These are phyloP conservation scores for Zelopaecilomyces penicillatus DNA, from an alignment of 2,329 filamentous ascomycete species.

Conservation along the genomic window DNA sequence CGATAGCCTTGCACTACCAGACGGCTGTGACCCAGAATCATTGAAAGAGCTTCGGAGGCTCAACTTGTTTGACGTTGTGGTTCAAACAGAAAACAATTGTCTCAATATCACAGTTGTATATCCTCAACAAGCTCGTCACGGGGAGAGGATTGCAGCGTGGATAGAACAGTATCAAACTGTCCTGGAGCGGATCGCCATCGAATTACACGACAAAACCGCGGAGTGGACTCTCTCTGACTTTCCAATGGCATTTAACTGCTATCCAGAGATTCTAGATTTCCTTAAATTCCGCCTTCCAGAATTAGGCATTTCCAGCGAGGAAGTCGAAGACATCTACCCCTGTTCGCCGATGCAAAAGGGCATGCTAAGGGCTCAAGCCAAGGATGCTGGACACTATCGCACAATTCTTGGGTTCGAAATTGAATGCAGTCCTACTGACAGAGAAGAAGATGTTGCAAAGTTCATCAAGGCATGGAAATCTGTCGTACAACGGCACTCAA, in stretches of 20 bases:
- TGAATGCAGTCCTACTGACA: not conserved
- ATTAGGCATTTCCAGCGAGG: not conserved
- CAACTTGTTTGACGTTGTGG: no score
- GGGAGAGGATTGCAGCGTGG: not conserved
- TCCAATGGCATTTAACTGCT: conserved; percentile 12
- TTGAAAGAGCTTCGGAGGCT: not conserved
- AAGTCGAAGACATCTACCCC: conserved; percentile 4
- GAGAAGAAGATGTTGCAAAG: not conserved
- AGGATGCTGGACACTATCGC: not conserved
- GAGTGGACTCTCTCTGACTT: conserved; percentile 19
- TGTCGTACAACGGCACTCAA: conserved; percentile 3
- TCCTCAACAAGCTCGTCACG: not conserved
- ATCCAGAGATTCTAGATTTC: conserved; percentile 6
- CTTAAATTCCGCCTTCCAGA: not conserved
- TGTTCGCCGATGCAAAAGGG: conserved; percentile 11
- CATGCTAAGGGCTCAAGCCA: not conserved
- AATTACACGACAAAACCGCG: not conserved
- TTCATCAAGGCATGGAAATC: conserved; percentile 4
- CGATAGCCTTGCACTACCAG: not conserved
- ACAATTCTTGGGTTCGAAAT: not conserved
- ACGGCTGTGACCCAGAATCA: not conserved
- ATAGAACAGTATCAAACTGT: not conserved
- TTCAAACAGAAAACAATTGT: not conserved
- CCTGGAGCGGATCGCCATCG: not conserved
- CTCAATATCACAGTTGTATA: not conserved